These are phyloP conservation scores for Zymoseptoria crescenta DNA, from an alignment of 2,329 filamentous ascomycete species.

Conservation along the genomic window DNA sequence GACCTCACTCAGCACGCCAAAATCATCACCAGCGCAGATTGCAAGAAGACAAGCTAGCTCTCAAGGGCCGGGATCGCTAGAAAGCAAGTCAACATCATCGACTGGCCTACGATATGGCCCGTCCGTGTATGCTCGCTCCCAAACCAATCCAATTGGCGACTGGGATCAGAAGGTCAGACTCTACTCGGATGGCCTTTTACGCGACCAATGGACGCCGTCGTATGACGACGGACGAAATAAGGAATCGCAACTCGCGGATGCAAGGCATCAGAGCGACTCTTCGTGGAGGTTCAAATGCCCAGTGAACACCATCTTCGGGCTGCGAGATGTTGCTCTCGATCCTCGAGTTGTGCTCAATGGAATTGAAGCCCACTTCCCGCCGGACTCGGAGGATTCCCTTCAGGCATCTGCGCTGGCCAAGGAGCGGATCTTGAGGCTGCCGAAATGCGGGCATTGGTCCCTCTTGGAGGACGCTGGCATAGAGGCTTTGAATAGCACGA, in stretches of 20 bases:
- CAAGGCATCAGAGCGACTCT: neutral
- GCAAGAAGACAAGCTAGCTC: conserved; percentile 40
- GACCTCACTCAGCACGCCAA: neutral
- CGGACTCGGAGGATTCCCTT: neutral
- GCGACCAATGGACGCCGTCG: conserved; percentile 44
- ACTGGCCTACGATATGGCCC: conserved; percentile 32
- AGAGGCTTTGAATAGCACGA: conserved; percentile 7
- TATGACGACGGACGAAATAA: conserved; percentile 31
- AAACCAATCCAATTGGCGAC: conserved; percentile 32
- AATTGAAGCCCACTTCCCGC: conserved; percentile 42
- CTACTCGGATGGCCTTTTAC: conserved; percentile 45
- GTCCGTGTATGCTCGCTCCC: conserved; percentile 34
- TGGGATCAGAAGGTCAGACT: conserved; percentile 46
- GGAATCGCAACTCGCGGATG: neutral
- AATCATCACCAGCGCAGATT: conserved; percentile 1
- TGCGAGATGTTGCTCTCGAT: conserved; percentile 46
- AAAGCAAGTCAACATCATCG: conserved; percentile 33
- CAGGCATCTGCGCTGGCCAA: neutral
- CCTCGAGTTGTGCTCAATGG: conserved; percentile 44
- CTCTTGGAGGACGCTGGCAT: conserved; percentile 36
- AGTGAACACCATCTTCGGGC: conserved; percentile 48
- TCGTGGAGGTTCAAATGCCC: conserved; percentile 39
- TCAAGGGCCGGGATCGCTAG: conserved; percentile 42
- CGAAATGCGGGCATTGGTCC: conserved; percentile 47
- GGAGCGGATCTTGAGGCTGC: conserved; percentile 42